A percentile compares a stretch with the other conserved stretches of the same genome.
Conservation (phyloP, 2,329 filamentous ascomycete genomes). For the Leptographium galeiforme region DNA sequence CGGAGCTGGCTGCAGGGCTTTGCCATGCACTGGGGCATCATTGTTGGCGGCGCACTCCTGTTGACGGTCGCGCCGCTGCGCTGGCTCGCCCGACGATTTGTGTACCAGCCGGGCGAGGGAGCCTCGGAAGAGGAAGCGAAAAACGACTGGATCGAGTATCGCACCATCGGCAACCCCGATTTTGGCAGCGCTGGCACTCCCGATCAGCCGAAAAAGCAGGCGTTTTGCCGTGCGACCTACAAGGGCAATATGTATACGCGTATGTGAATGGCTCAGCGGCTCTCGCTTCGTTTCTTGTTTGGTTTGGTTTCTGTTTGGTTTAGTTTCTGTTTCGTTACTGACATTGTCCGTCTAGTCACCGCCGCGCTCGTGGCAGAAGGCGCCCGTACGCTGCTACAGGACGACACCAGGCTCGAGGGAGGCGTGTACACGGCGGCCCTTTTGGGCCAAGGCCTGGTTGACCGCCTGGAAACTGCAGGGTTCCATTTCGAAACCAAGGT, state of each 20-base stretch:
- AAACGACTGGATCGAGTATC: conserved; percentile 49
- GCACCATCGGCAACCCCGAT: conserved; percentile 51
- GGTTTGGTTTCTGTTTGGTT: neutral
- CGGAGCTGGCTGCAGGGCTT: conserved; percentile 37
- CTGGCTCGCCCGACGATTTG: conserved; percentile 26
- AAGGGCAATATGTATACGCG: conserved; percentile 51
- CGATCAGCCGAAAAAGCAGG: conserved; percentile 27
- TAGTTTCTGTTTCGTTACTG: neutral
- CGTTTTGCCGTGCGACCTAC: conserved; percentile 40
- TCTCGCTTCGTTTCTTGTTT: neutral
- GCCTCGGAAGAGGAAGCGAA: conserved; percentile 36
- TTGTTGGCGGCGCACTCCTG: conserved; percentile 29
- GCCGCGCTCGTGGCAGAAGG: conserved; percentile 50
- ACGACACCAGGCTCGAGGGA: conserved; percentile 45
- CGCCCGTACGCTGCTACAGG: conserved; percentile 51
- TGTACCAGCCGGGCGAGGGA: conserved; percentile 43
- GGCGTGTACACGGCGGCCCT: conserved; percentile 62
- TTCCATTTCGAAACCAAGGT: conserved; percentile 46
- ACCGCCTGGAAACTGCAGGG: conserved; percentile 46
- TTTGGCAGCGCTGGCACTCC: conserved; percentile 13
- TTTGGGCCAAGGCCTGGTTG: conserved; percentile 52
- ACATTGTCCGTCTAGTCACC: conserved; percentile 36
- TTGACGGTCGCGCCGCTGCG: conserved; percentile 30
- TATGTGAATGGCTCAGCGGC: conserved; percentile 24
- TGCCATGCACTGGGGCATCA: conserved; percentile 33